These are phyloP conservation scores for Cucumis melo DNA, from an alignment of 306 rosid genomes.

Conservation along the genomic window DNA sequence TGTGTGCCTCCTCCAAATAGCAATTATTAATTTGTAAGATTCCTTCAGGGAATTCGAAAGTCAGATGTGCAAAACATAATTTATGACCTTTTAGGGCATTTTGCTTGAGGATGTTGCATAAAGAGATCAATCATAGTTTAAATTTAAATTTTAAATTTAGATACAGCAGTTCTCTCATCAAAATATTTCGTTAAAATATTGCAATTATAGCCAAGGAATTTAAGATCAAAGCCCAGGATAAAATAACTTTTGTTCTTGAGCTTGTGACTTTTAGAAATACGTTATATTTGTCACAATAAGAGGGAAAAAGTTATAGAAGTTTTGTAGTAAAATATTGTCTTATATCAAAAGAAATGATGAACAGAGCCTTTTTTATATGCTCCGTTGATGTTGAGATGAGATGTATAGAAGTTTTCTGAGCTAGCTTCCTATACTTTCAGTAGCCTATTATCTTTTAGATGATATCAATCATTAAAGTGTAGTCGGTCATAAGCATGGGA, in stretches of 20 bases:
- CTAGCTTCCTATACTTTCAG: neutral
- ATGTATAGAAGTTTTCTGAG: neutral
- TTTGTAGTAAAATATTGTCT: neutral
- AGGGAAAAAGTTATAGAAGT: neutral
- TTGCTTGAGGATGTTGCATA: neutral
- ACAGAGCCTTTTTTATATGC: neutral
- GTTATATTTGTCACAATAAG: neutral
- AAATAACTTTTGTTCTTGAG: neutral
- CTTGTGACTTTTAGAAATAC: neutral
- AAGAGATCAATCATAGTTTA: neutral
- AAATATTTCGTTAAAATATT: neutral
- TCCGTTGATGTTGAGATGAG: neutral
- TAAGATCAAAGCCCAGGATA: neutral
- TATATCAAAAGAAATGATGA: neutral
- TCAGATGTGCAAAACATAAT: neutral
- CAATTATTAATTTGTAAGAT: neutral
- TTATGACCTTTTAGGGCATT: neutral
- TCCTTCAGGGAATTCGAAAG: neutral
- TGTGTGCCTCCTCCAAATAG: neutral
- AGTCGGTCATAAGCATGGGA: neutral
- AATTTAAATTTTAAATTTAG: neutral
- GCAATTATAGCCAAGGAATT: neutral
- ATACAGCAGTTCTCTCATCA: neutral
- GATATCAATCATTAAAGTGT: neutral
- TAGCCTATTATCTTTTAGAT: neutral